Evolutionary conservation across 2,329 filamentous ascomycete genomes (phyloP), one percentile per base, ranked within the genome.

Genomic region (Bipolaris cookei): DNA sequence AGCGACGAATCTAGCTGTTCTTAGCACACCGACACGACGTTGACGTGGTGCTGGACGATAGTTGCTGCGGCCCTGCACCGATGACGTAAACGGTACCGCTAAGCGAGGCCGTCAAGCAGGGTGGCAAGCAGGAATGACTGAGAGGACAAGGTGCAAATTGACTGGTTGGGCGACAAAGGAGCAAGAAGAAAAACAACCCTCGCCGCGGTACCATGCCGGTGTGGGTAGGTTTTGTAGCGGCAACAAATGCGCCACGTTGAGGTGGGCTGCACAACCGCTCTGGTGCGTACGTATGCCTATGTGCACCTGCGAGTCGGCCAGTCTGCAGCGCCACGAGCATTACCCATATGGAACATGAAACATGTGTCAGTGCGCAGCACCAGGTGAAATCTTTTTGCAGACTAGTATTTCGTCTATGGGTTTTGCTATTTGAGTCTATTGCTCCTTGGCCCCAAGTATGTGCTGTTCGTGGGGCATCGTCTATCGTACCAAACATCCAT

Each of bases 401-500:
- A 35, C 50, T 53, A 25, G 18, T 47, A 51, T 32, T 28, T 28
- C 25, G 30, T 61, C 52, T 63, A 60, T 58, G 59, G 58, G 57
- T 23, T 45, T 39, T 61, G 48, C 21, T 59, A 58, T 48, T 43
- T 62, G 53, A 58, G 48, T 66, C 63, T 69, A 65, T 62, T 54
- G 46, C 62, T 47, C 42, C 52, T 34, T 53, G 16, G 39, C 44
- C 42, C 54, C 54, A 42, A 64, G 54, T 58, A 44, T 65, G 54
- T 58, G 70, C 62, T 71, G 69, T 48, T 69, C 64, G 54, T 67
- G 58, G 66, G 62, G 58, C 61, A 39, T 65, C 58, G 53, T 71
- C 67, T 69, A 72, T 70, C 68, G 51, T 71, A 56, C 66, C 52
- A 54, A 61, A 58, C 62, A 62, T 67, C 35, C 61, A 41, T 47